Base-by-base conservation (phyloP, 805 yeast genomes). In the Hanseniaspora opuntiae region DNA sequence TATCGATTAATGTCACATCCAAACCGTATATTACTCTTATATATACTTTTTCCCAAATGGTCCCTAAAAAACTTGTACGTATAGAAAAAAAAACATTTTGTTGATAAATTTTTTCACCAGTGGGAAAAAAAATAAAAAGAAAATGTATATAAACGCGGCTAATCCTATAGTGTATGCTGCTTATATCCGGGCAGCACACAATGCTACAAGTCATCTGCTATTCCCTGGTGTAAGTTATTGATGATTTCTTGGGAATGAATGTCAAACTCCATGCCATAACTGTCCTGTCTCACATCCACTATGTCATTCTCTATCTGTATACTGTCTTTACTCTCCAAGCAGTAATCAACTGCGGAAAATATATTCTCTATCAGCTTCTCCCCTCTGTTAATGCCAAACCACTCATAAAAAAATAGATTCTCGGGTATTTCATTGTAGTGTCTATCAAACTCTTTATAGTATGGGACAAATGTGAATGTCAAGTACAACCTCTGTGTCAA, bases 351-450 rank as follows among this genome's bases (percentile, higher is more conserved):
- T 4, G 73, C 72, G 17, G 63, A 61, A 56, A 67, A 70, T 24
- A 73, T 66, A 50, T 63, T 64, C 12, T 57, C 59, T 2, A 72
- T 69, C 64, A 71, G 56, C 20, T 64, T 66, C 46, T 70, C 70
- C 4, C 74, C 74, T 55, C 68, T 62, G 53, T 70, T 71, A 16
- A 65, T 60, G 0, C 75, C 75, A 59, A 70, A 70, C 55, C 62
- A 62, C 19, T 61, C 63, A 57, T 63, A 65, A 0, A 68, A 67
- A 59, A 71, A 71, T 11, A 71, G 57, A 4, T 60, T 59, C 40
- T 71, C 74, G 3, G 67, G 61, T 12, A 61, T 58, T 7, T 63
- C 60, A 54, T 66, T 68, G 51, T 65, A 67, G 52, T 64, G 67
- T 41, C 72, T 60, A 36, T 71, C 74, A 52, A 60, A 61, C 51